Evolutionary conservation across 345 rosid species (phyloP), one percentile per base, ranked within the genome.

Genomic region (Moricandia moricandioides): DNA sequence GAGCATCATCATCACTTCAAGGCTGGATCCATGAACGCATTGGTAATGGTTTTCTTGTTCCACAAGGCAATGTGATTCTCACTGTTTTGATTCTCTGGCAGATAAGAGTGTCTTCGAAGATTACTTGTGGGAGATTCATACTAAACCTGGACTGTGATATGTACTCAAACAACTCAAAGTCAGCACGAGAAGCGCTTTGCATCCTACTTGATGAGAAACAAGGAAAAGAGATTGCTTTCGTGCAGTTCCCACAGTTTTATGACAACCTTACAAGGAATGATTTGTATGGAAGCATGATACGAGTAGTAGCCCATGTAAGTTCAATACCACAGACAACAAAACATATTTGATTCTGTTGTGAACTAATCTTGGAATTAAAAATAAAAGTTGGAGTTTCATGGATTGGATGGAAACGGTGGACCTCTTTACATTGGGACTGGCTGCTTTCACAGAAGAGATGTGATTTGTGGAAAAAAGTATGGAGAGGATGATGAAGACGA

Each of bases 11-110:
- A 92, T 75, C 82, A 92, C 74, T 92, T 84, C 85, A 92, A 92
- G 79, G 96, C 98, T 21, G 96, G 98, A 78, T 85, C 96, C 17
- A 87, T 92, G 89, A 92, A 92, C 73, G 86, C 94, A 8, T 67
- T 92, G 88, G 96, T 90, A 34, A 16, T 49, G 7, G 39, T 56
- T 29, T 33, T 3, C 49, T 76, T 37, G 45, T 17, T 65, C 1
- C 27, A 26, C 33, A 77, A 70, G 61, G 2, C 8, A 21, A 0
- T 21, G 24, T 21, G 24, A 21, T 21, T 21, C 24, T 21, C 24
- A 21, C 24, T 21, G 69, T 21, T 72, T 62, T 63, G 5, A 18
- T 13, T 54, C 9, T 51, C 1, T 67, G 40, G 73, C 84, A 92
- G 96, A 74, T 90, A 37, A 83, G 98, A 74, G 88, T 88, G 34